Conservation (phyloP, 2,329 filamentous ascomycete genomes). For the Diaporthe citriasiana region DNA sequence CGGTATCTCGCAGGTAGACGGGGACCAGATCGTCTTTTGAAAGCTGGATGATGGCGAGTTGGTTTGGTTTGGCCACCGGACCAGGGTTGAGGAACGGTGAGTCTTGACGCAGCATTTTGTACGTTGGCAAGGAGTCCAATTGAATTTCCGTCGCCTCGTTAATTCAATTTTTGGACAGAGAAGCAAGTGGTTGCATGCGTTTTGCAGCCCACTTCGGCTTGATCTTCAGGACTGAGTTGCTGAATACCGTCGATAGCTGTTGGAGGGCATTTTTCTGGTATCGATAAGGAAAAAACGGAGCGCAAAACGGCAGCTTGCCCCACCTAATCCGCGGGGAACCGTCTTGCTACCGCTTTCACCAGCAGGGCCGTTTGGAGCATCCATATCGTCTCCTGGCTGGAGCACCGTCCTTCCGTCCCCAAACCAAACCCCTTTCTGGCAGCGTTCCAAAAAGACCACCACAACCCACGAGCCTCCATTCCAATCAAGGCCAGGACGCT, state of each 20-base stretch:
- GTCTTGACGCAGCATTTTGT: slow-evolving; percentile 52
- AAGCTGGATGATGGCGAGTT: slow-evolving; percentile 87
- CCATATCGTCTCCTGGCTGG: not conserved
- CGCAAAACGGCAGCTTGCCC: not conserved
- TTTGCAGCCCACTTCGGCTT: not conserved
- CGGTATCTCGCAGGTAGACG: slow-evolving; percentile 74
- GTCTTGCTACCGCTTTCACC: not conserved
- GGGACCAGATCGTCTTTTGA: slow-evolving; percentile 89
- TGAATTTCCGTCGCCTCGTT: not conserved
- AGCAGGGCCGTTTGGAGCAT: not conserved
- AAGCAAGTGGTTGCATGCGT: not conserved
- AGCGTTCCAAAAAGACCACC: not conserved
- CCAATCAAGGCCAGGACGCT: not conserved
- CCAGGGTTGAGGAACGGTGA: slow-evolving; percentile 88
- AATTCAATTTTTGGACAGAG: not conserved
- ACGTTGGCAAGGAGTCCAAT: slow-evolving; percentile 39
- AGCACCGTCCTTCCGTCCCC: not conserved
- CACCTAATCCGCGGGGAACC: not conserved
- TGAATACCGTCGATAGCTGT: not conserved
- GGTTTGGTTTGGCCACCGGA: slow-evolving; percentile 70
- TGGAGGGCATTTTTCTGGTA: slow-evolving; percentile 33
- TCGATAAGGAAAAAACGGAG: slow-evolving; percentile 27
- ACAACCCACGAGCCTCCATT: not conserved
- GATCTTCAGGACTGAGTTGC: not conserved
- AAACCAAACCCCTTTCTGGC: too few species aligned